These are phyloP conservation scores for sweet orange (Citrus sinensis) DNA, from an alignment of 345 rosid genomes.

Conservation along the genomic window DVS_A1.0 CM039162.1:19943501-19944000, in stretches of 20 bases:
- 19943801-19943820: not conserved
- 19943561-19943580: slow-evolving; percentile 31
- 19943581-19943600: slow-evolving; percentile 70
- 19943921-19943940: slow-evolving; percentile 63
- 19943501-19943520: slow-evolving; percentile 83
- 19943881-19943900: slow-evolving; percentile 60
- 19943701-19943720: not conserved
- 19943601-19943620: slow-evolving; percentile 27
- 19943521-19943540: slow-evolving; percentile 83
- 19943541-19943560: slow-evolving; percentile 46
- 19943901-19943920: slow-evolving; percentile 69
- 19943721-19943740: not conserved
- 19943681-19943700: not conserved
- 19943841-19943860: slow-evolving; percentile 45
- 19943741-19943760: not conserved
- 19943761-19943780: not conserved
- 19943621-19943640: not conserved
- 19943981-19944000: slow-evolving; percentile 37
- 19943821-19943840: not conserved
- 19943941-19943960: slow-evolving; percentile 40
- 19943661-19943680: no score
- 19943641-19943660: not conserved
- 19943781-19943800: not conserved
- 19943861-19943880: slow-evolving; percentile 62
- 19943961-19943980: slow-evolving; percentile 41